Evolutionary conservation across 495 filamentous ascomycete species (phyloP).

Genomic region (Aspergillus indologenus): DNA sequence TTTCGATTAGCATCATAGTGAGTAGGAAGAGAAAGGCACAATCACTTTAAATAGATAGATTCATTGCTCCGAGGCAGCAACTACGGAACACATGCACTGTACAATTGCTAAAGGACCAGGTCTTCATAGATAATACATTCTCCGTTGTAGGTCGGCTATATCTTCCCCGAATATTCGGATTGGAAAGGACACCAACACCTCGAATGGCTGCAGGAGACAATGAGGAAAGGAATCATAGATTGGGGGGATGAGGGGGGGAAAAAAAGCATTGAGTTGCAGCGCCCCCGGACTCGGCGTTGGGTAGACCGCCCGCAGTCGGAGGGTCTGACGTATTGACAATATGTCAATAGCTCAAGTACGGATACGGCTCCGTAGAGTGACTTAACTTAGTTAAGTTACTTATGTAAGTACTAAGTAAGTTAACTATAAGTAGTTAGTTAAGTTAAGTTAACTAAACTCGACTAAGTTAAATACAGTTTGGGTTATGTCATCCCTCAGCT

Average conservation of each 20-base stretch:
- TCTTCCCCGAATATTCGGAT: too few relatives aligned
- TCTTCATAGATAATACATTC: neutral
- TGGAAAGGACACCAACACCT: too few relatives aligned
- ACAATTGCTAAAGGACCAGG: neutral
- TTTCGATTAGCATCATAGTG: neutral
- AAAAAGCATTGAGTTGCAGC: neutral
- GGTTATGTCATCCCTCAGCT: neutral
- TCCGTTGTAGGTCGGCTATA: too few relatives aligned
- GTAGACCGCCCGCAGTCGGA: neutral
- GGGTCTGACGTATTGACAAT: neutral
- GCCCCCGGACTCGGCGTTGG: neutral
- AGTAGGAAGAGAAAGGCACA: neutral
- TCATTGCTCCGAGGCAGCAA: constrained; percentile 4
- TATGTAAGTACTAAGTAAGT: too few relatives aligned
- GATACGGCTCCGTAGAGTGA: too few relatives aligned
- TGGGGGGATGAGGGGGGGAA: neutral
- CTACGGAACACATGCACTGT: neutral
- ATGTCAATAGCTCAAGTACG: too few relatives aligned
- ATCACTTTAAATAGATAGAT: constrained; percentile 1
- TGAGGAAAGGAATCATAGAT: too few relatives aligned
- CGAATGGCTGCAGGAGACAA: too few relatives aligned
- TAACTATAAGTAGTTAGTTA: too few relatives aligned
- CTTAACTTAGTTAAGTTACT: too few relatives aligned
- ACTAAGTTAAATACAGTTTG: too few relatives aligned
- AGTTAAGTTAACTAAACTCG: neutral